These are phyloP conservation scores for Teratosphaeriaceae sp. DNA, from an alignment of 2,329 filamentous ascomycete species.

Conservation along the genomic window DNA sequence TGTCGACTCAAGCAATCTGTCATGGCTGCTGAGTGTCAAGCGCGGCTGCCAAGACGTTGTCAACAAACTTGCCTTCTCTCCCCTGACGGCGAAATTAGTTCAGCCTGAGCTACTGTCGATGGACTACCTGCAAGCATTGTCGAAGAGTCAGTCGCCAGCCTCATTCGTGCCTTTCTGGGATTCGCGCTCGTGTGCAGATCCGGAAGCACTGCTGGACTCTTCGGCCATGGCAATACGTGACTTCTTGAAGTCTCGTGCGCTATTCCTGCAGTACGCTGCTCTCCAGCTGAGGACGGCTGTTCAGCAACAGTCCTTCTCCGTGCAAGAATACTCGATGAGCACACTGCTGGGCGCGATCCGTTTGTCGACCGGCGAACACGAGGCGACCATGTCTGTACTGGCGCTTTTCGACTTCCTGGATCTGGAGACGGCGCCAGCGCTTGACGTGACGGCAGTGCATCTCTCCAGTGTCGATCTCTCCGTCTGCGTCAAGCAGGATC, in stretches of 20 bases:
- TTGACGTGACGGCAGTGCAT: conserved; percentile 47
- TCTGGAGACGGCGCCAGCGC: conserved; percentile 46
- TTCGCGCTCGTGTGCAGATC: conserved; percentile 51
- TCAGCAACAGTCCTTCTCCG: conserved; percentile 28
- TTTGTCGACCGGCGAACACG: conserved; percentile 57
- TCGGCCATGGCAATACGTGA: conserved; percentile 65
- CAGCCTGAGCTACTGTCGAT: conserved; percentile 73
- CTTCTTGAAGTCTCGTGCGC: conserved; percentile 70
- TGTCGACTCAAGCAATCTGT: conserved; percentile 19
- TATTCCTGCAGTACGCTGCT: conserved; percentile 76
- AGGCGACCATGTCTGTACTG: conserved; percentile 70
- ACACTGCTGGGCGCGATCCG: conserved; percentile 71
- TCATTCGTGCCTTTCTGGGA: conserved; percentile 68
- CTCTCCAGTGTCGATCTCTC: conserved; percentile 63
- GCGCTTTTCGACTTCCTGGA: conserved; percentile 91
- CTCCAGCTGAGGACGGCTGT: conserved; percentile 71
- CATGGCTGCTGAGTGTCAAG: conserved; percentile 39
- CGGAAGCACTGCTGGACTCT: conserved; percentile 62
- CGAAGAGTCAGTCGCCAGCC: conserved; percentile 66
- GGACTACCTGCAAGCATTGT: conserved; percentile 72
- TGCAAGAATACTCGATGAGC: conserved; percentile 51
- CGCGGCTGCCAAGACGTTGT: conserved; percentile 53
- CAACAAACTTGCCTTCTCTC: conserved; percentile 74
- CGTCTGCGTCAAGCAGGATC: conserved; percentile 55
- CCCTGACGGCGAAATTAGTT: conserved; percentile 67